Base-by-base conservation (phyloP, 371 early-diverging fungal genomes). In the Vairimorpha necatrix region DNA sequence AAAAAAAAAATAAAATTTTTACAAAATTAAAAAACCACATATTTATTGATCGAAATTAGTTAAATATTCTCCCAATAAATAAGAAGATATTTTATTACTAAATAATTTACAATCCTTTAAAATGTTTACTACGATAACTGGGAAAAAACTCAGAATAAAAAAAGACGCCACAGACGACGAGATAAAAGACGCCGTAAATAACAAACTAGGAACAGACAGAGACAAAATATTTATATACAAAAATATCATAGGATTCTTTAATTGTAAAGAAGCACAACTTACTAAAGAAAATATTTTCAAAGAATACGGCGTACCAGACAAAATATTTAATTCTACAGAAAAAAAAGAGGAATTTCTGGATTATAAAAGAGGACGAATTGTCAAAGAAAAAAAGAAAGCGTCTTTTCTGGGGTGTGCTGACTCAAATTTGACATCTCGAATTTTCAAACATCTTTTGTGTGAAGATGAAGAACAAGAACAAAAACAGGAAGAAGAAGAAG, bases 61-160 rank as follows among this genome's bases (percentile, higher is more conserved):
- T n/a, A n/a, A n/a, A n/a, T n/a, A n/a, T n/a, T n/a, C n/a, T n/a
- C n/a, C n/a, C n/a, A n/a, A n/a, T n/a, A n/a, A n/a, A n/a, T n/a
- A n/a, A n/a, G n/a, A n/a, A n/a, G n/a, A n/a, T n/a, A n/a, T n/a
- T n/a, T n/a, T n/a, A n/a, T n/a, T n/a, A n/a, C n/a, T n/a, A n/a
- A n/a, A n/a, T n/a, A n/a, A n/a, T n/a, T n/a, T n/a, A n/a, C n/a
- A n/a, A n/a, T n/a, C n/a, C 16, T 42, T 42, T 42, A 7, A 7
- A 7, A 62, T 62, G 62, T 62, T 36, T 62, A 4, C 33, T 4
- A 62, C 62, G 36, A 62, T 62, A 7, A 13, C 13, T 34, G 62
- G 62, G 13, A 38, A 13, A 62, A 62, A 62, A 62, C n/a, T 62
- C 18, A 36, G n/a, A 62, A 18, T 32, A 36, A 36, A 62, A 34